Base-by-base conservation (phyloP, 1,284 basidiomycete species). In the Fomitopsis palustris region DNA sequence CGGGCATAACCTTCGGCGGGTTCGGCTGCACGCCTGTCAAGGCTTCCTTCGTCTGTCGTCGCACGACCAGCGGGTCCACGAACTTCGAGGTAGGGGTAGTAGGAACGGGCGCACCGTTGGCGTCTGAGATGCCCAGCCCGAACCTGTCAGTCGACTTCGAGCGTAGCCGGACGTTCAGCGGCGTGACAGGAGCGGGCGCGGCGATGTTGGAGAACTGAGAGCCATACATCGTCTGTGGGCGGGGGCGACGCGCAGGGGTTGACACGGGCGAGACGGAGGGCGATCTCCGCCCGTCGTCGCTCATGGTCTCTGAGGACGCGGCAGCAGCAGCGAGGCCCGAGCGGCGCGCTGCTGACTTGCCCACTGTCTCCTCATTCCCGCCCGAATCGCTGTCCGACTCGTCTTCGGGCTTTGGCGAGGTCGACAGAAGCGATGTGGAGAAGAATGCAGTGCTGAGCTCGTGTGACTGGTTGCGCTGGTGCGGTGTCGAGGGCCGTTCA, bases 21-120 rank as follows among this genome's bases (percentile, higher is more conserved):
- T 62, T 59, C 10, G 70, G 73, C 2, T 74, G 76, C 39, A 77
- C 72, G 66, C 75, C 81, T 53, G 68, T 69, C 57, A 67, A 75
- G 58, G 74, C 76, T 59, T 81, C 75, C 67, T 74, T 77, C 69
- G 82, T 83, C 73, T 90, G 87, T 62, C 78, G 82, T 63, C 90
- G 79, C 68, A 87, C 68, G 49, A 88, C 72, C 49, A 92, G 74
- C 53, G 90, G 90, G 68, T 92, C 90, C 10, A 92, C 84, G 67
- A 92, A 92, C 67, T 77, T 82, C 27, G 73, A 67, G 42, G 65
- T 61, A 6, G 69, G 64, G 29, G 67, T 69, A 66, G 23, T 61
- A 62, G 49, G 49, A 51, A 66, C 63, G 9, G 67, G 62, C 19
- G 62, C 62, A 16, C 64, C 66, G 45, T 53, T 57, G 27, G 59